Percentiles rank a stretch among this genome's conserved stretches.
Conservation (phyloP, 495 filamentous ascomycete species). For the Hyaloscypha variabilis region DNA sequence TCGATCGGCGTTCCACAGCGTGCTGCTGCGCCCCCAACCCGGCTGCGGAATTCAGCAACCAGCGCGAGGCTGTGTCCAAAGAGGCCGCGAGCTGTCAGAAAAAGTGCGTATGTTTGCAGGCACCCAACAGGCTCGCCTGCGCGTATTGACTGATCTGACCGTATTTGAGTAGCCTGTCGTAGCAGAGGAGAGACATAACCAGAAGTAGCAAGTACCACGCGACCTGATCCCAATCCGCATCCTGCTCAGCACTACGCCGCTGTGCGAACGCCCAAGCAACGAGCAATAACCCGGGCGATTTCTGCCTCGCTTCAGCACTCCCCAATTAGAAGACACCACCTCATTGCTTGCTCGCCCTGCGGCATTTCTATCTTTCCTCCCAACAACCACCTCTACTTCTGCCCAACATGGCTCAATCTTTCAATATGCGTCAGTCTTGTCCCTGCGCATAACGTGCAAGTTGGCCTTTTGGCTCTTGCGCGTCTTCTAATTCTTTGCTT, state of each 20-base stretch:
- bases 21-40: neutral
- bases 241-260: neutral
- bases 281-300: no score
- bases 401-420: slow-evolving; percentile 13
- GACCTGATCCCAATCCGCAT: neutral
- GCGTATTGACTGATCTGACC: neutral
- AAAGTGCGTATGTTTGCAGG: neutral
- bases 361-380: neutral
- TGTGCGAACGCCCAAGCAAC: neutral
- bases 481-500: slow-evolving; percentile 16
- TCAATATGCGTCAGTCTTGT: slow-evolving; percentile 27
- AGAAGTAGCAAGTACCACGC: neutral
- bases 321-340: slow-evolving; percentile 10
- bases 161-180: neutral
- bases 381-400: neutral
- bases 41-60: neutral
- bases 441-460: slow-evolving; percentile 17
- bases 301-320: neutral
- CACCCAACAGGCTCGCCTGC: neutral
- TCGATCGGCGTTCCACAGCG: neutral
- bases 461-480: slow-evolving; percentile 14
- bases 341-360: neutral
- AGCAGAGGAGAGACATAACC: neutral
- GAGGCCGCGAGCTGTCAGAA: neutral
- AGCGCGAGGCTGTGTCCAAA: neutral